These are phyloP conservation scores for Naganishia albida DNA, from an alignment of 1,284 basidiomycete species.

Conservation along the genomic window DNA sequence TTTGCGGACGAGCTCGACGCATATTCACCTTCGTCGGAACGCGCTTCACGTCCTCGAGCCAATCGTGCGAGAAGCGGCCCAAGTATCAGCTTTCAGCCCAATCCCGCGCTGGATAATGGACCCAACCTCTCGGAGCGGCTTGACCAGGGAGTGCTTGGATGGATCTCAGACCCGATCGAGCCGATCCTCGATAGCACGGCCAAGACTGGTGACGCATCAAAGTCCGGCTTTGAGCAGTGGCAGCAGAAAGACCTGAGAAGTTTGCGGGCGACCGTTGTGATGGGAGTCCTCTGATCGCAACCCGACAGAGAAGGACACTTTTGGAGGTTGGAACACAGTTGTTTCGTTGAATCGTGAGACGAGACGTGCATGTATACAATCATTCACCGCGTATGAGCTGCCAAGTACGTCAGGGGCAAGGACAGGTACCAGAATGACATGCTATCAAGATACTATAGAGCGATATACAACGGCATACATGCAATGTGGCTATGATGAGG, in stretches of 20 bases:
- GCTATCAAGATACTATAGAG: too few species aligned
- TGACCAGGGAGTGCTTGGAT: conserved; percentile 59
- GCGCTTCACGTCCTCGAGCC: conserved; percentile 3
- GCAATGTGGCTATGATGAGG: too few species aligned
- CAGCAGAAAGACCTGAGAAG: conserved; percentile 55
- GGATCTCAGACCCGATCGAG: conserved; percentile 41
- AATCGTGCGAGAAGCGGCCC: conserved; percentile 3
- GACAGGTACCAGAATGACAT: too few species aligned
- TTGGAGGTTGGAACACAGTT: not conserved
- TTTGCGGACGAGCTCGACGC: conserved; percentile 14
- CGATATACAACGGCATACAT: too few species aligned
- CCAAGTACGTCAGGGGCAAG: too few species aligned
- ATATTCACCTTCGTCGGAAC: not conserved
- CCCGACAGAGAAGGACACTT: not conserved
- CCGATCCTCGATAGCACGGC: not conserved
- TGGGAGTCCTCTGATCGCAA: conserved; percentile 65
- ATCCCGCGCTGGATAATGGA: conserved; percentile 69
- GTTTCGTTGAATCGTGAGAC: not conserved
- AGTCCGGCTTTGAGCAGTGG: conserved; percentile 35
- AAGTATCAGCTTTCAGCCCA: conserved; percentile 36
- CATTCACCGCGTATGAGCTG: too few species aligned
- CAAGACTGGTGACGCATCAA: conserved; percentile 24
- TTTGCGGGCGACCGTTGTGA: conserved; percentile 70
- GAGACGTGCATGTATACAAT: too few species aligned
- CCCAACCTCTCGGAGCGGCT: conserved; percentile 55